Percentiles rank a stretch among this genome's conserved stretches.
These are phyloP conservation scores for Lagenidium giganteum DNA, from an alignment of 352 stramenopile species.

Conservation along the genomic window DNA sequence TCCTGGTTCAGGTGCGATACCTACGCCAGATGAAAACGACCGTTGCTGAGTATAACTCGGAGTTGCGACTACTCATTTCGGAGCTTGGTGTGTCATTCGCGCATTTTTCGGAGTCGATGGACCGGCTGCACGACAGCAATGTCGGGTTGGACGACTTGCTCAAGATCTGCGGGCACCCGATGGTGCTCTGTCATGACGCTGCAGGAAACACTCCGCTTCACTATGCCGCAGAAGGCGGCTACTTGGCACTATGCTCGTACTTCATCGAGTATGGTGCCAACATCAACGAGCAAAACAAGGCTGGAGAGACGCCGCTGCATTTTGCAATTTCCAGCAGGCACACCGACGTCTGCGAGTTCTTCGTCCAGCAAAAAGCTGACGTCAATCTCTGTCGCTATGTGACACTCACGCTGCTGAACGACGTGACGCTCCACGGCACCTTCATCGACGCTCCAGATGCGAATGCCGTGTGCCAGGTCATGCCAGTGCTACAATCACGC, in stretches of 20 bases:
- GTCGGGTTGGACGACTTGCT: slow-evolving; percentile 61
- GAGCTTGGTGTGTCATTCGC: slow-evolving; percentile 49
- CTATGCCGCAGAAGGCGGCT: slow-evolving; percentile 70
- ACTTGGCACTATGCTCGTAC: slow-evolving; percentile 56
- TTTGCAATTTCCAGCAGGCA: slow-evolving; percentile 80
- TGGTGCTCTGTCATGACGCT: slow-evolving; percentile 57
- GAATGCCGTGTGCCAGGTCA: slow-evolving; percentile 43
- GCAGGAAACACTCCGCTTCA: slow-evolving; percentile 71
- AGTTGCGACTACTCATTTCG: slow-evolving; percentile 44
- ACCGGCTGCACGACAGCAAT: slow-evolving; percentile 49
- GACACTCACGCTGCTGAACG: slow-evolving; percentile 39
- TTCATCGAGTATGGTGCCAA: slow-evolving; percentile 59
- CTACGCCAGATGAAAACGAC: slow-evolving; percentile 43
- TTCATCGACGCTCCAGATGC: slow-evolving; percentile 55
- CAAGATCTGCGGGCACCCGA: slow-evolving; percentile 63
- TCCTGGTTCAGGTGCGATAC: slow-evolving; percentile 45
- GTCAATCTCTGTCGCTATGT: slow-evolving; percentile 65
- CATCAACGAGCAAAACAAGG: slow-evolving; percentile 77
- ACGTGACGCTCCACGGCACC: slow-evolving; percentile 41
- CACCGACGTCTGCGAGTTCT: slow-evolving; percentile 53
- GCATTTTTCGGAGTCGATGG: slow-evolving; percentile 60
- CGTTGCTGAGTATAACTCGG: slow-evolving; percentile 52
- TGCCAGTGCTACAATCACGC: slow-evolving; percentile 49
- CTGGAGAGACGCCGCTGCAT: slow-evolving; percentile 74
- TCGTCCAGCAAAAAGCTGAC: slow-evolving; percentile 56